phyloP scores from a whole-genome alignment of 768 basidiomycete species.

The Naganishia vaughanmartiniae region DNA sequence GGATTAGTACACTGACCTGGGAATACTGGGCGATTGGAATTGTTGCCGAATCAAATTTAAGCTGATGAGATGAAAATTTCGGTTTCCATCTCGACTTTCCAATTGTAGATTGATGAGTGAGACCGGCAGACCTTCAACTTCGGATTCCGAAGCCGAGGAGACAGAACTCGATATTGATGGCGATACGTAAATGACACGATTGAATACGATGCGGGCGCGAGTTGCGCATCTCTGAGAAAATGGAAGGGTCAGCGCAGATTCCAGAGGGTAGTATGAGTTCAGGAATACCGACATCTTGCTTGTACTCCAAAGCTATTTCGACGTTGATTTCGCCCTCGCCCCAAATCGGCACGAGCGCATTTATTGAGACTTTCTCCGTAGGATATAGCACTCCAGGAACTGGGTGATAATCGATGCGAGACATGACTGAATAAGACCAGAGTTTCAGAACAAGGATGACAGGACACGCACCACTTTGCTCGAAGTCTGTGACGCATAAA shows the following conservation, averaged over 20 bases:
- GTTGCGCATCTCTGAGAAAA: too few relatives aligned
- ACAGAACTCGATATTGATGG: neutral
- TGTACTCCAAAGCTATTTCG: neutral
- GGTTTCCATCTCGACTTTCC: neutral
- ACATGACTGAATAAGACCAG: too few relatives aligned
- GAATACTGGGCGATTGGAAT: neutral
- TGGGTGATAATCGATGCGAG: neutral
- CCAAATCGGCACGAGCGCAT: neutral
- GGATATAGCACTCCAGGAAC: neutral
- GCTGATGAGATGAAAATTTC: neutral
- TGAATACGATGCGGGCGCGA: too few relatives aligned
- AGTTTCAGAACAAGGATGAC: too few relatives aligned
- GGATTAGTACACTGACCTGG: neutral
- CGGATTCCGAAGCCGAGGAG: neutral
- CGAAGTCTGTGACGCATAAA: too few relatives aligned
- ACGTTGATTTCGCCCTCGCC: neutral
- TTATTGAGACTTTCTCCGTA: neutral
- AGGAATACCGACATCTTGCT: neutral
- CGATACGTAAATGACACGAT: neutral
- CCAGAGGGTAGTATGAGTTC: neutral
- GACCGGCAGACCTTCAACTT: neutral
- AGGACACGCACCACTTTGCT: too few relatives aligned
- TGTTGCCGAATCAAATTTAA: neutral
- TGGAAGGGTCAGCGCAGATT: neutral
- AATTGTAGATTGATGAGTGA: neutral